These are phyloP conservation scores for Ramaria rubella DNA, from an alignment of 768 basidiomycete species.

Conservation along the genomic window DNA sequence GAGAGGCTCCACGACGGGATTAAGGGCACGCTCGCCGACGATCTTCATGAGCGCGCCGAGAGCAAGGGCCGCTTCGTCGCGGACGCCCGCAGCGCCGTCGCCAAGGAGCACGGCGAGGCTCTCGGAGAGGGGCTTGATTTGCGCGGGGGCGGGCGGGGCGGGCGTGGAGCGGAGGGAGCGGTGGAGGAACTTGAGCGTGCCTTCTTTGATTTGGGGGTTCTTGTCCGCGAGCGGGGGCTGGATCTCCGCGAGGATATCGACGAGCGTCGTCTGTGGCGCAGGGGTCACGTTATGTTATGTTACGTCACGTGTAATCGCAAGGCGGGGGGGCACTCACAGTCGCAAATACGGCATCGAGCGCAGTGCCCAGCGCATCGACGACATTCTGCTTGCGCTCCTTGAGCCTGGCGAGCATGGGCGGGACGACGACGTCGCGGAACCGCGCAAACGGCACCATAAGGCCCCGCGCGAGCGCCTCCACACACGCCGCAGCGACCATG, in stretches of 20 bases:
- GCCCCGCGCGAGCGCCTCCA: conserved; percentile 83
- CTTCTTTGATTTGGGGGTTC: conserved; percentile 96
- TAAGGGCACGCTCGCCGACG: conserved; percentile 88
- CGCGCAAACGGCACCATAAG: conserved; percentile 67
- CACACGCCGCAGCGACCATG: conserved; percentile 73
- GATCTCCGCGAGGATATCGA: conserved; percentile 80
- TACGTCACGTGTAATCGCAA: background rate
- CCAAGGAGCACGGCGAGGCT: conserved; percentile 69
- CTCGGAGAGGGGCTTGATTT: conserved; percentile 80
- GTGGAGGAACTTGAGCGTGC: conserved; percentile 78
- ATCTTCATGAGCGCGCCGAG: conserved; percentile 94
- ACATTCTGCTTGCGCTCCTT: conserved; percentile 93
- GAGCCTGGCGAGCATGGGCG: conserved; percentile 76
- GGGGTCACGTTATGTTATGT: background rate
- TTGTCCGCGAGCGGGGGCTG: conserved; percentile 74
- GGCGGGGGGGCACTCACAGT: conserved; percentile 47
- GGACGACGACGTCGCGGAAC: conserved; percentile 64
- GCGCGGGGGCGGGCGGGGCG: conserved; percentile 59
- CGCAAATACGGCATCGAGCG: conserved; percentile 81
- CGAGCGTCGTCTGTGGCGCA: conserved; percentile 55
- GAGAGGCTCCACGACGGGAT: conserved; percentile 76
- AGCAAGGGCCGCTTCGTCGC: conserved; percentile 83
- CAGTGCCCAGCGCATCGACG: conserved; percentile 79
- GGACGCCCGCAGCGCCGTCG: conserved; percentile 83
- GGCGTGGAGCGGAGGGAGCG: conserved; percentile 70